Conservation (phyloP, 208 protist species). For the Trypanosoma scelopori region DNA sequence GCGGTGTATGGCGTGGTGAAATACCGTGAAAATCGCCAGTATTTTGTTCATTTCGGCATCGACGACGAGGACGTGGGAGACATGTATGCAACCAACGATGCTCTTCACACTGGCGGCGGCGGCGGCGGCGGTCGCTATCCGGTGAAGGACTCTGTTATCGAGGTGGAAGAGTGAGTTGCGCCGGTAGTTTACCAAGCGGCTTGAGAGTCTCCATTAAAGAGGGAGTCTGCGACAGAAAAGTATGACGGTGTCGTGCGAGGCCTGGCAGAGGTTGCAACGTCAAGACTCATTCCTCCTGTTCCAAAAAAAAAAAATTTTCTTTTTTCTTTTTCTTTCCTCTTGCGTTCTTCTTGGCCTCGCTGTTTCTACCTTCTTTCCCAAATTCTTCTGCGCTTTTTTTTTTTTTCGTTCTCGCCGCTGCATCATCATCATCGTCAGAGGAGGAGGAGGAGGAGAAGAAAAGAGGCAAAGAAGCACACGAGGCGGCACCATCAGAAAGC, state of each 20-base stretch:
- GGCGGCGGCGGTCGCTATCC: not conserved
- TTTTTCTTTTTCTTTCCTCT: no score
- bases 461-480: no score
- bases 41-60: slow-evolving; percentile 75
- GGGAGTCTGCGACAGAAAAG: not conserved
- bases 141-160: slow-evolving; percentile 63
- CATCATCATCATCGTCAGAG: not conserved
- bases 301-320: no score
- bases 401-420: not conserved
- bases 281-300: no score
- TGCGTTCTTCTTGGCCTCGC: no score
- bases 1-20: slow-evolving; percentile 53
- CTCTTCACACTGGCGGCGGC: not conserved
- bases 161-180: slow-evolving; percentile 49
- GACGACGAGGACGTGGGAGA: slow-evolving; percentile 76
- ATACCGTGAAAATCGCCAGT: slow-evolving; percentile 71
- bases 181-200: not conserved
- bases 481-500: no score
- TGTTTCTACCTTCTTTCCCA: no score
- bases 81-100: slow-evolving; percentile 51
- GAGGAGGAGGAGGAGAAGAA: no score
- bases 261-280: no score
- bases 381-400: no score
- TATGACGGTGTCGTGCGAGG: not conserved
- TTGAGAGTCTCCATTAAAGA: no score